Evolutionary conservation across 148 eudicot genomes (phyloP), one percentile per base, ranked within the genome.

Genomic region (Rhododendron henanense): DNA sequence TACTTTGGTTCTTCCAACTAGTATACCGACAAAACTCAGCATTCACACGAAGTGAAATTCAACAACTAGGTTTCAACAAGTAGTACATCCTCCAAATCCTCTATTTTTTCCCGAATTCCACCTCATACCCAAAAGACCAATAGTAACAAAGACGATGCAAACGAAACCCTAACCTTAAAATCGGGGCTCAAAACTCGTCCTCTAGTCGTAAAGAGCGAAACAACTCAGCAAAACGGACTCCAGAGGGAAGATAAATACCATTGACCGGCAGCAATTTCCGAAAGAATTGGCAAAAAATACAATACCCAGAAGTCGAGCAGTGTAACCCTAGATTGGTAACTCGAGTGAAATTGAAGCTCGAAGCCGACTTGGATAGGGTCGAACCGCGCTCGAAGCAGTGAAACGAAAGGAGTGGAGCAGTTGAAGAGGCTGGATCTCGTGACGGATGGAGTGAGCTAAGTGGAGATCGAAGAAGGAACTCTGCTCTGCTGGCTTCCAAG

Each of bases 151-250:
- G 13, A 48, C 13, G 63, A 19, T 53, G 14, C 84, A 81, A 3
- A 83, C 11, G 57, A 84, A 85, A 57, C 85, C 88, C 88, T 57
- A 82, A 82, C 65, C 83, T 76, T 76, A 11, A 41, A 28, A 39
- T 69, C 77, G 10, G 11, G 81, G 28, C 69, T 13, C 53, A 33
- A 75, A 21, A 11, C 11, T 57, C 67, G 33, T 55, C 69, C 73
- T 53, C 41, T 59, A 31, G 59, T 44, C 9, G 59, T 7, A 59
- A 78, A 59, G 8, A 84, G 59, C 76, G 6, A 57, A 85, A 78
- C 31, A 55, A 37, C 18, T 78, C 83, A 61, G 31, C 44, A 21
- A 59, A 77, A 21, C 74, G 31, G 81, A 35, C 33, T 84, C 19
- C 50, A 10, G 13, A 23, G 23, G 18, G 73, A 75, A 16, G 18